Evolutionary conservation across 2,329 filamentous ascomycete species (phyloP).

Genomic region (Trichocomaceae sp.): DNA sequence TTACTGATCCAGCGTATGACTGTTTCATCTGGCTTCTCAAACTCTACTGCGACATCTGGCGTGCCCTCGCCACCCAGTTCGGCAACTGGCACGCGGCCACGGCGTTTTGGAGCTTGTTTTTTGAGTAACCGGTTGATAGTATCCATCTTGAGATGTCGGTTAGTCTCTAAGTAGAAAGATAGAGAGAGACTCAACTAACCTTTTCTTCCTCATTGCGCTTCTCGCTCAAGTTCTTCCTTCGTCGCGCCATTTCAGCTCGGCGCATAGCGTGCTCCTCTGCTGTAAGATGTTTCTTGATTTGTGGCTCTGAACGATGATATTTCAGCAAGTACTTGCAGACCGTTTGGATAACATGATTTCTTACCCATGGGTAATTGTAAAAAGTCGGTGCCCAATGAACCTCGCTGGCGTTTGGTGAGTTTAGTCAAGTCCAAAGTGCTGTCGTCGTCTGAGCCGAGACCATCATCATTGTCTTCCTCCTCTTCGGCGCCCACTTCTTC

Average conservation of each 20-base stretch:
- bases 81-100: conserved; percentile 42
- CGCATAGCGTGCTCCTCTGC: conserved; percentile 68
- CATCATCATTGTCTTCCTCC: conserved; percentile 38
- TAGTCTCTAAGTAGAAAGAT: neutral
- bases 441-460: conserved; percentile 41
- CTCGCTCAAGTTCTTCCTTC: conserved; percentile 66
- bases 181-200: conserved; percentile 32
- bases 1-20: conserved; percentile 43
- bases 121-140: conserved; percentile 62
- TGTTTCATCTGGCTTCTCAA: conserved; percentile 36
- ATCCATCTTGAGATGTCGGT: conserved; percentile 46
- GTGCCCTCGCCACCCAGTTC: conserved; percentile 38
- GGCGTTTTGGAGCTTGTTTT: conserved; percentile 58
- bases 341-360: conserved; percentile 21
- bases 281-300: conserved; percentile 65
- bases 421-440: conserved; percentile 59
- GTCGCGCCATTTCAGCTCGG: conserved; percentile 65
- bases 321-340: neutral
- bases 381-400: conserved; percentile 49
- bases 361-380: conserved; percentile 52
- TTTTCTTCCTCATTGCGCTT: conserved; percentile 76
- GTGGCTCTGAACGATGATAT: conserved; percentile 46
- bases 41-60: conserved; percentile 32
- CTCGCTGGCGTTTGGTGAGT: conserved; percentile 62
- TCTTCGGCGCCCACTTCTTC: conserved; percentile 34